A percentile compares a stretch with the other conserved stretches of the same genome.
Conservation (phyloP, 805 yeast species). For the Candida methanosorbosa region DNA sequence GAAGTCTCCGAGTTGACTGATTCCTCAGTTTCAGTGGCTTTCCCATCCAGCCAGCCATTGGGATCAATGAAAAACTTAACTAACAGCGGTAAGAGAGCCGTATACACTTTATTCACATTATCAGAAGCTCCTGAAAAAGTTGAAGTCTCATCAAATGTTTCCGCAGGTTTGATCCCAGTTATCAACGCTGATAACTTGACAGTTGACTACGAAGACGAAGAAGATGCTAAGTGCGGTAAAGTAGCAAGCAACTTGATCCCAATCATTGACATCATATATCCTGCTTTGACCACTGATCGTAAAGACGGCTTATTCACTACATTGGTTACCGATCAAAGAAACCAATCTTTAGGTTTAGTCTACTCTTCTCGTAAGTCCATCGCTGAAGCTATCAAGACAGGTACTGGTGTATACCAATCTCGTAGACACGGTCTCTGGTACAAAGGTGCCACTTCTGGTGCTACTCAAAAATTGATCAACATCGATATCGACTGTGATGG, state of each 20-base stretch:
- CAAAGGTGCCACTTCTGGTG: constrained; percentile 95
- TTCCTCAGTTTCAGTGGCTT: constrained; percentile 11
- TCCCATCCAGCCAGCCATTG: constrained; percentile 7
- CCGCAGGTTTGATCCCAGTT: constrained; percentile 29
- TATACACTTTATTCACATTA: constrained; percentile 3
- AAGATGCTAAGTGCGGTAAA: no score
- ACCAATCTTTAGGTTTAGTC: constrained; percentile 79
- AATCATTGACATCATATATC: constrained; percentile 31
- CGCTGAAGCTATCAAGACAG: constrained; percentile 68
- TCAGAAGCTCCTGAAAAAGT: constrained; percentile 5
- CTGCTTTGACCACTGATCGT: constrained; percentile 69
- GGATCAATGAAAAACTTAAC: constrained; percentile 6
- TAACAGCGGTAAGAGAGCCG: constrained; percentile 7
- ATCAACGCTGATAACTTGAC: constrained; percentile 21
- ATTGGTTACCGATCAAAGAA: constrained; percentile 59
- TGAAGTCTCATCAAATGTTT: constrained; percentile 13
- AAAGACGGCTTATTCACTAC: constrained; percentile 81
- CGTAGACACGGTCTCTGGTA: constrained; percentile 92
- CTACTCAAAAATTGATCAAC: constrained; percentile 67
- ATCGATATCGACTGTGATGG: constrained; percentile 84
- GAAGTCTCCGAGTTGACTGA: constrained; percentile 11
- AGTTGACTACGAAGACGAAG: constrained; percentile 20
- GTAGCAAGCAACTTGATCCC: constrained; percentile 23
- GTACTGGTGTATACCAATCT: constrained; percentile 89
- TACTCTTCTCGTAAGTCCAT: constrained; percentile 83